These are phyloP conservation scores for Gloeostereum incarnatum DNA, from an alignment of 768 basidiomycete genomes.

Conservation along the genomic window DNA sequence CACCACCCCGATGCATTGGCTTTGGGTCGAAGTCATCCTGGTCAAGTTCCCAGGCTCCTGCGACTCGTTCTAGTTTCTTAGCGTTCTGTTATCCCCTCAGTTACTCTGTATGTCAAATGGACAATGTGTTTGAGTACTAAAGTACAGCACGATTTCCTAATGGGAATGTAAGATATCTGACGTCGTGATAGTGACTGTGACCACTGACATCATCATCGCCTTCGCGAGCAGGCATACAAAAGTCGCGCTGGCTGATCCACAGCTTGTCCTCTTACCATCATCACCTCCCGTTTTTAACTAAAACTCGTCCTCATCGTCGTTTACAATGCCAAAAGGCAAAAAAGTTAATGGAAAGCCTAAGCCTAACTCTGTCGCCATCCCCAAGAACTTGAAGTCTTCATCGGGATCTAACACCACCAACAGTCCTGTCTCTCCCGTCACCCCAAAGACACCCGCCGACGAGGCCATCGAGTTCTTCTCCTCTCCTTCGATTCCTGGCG, in stretches of 20 bases:
- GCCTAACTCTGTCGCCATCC: slow-evolving; percentile 21
- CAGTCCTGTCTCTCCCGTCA: slow-evolving; percentile 26
- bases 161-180: too few relatives aligned
- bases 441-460: slow-evolving; percentile 87
- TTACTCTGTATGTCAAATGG: too few relatives aligned
- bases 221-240: background rate
- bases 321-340: slow-evolving; percentile 16
- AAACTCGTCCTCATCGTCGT: slow-evolving; percentile 8
- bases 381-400: slow-evolving; percentile 9
- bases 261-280: slow-evolving; percentile 5
- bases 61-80: too few relatives aligned
- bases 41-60: too few relatives aligned
- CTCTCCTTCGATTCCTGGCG: slow-evolving; percentile 37
- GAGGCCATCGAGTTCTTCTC: slow-evolving; percentile 88
- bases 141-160: too few relatives aligned
- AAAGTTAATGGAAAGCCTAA: slow-evolving; percentile 15
- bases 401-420: slow-evolving; percentile 2
- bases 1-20: slow-evolving; percentile 24
- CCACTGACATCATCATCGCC: background rate
- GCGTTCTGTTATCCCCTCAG: too few relatives aligned
- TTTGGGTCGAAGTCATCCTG: slow-evolving; percentile 16
- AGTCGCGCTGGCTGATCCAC: background rate
- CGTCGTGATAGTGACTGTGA: too few relatives aligned
- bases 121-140: too few relatives aligned
- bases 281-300: slow-evolving; percentile 6